phyloP scores from a whole-genome alignment of 2,329 filamentous ascomycete species.

The Hortaea sp. region DNA sequence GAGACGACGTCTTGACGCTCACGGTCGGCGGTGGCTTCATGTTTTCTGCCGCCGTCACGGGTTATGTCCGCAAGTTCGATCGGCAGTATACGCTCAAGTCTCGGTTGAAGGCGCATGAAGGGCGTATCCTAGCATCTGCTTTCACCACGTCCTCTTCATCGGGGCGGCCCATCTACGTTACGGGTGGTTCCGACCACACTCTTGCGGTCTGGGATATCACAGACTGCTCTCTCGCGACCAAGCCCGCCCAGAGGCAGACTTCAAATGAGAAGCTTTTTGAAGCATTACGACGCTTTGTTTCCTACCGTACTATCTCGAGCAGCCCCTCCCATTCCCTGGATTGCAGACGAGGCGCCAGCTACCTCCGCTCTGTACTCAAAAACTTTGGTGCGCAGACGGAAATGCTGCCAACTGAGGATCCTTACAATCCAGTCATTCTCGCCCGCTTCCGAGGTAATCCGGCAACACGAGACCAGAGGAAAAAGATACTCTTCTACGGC shows the following conservation, averaged over 20 bases:
- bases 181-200: conserved; percentile 83
- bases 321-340: conserved; percentile 79
- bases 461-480: conserved; percentile 54
- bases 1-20: conserved; percentile 74
- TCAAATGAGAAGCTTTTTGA: conserved; percentile 54
- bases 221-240: conserved; percentile 41
- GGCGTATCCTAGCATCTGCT: conserved; percentile 77
- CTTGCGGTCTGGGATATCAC: conserved; percentile 79
- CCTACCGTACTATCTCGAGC: conserved; percentile 85
- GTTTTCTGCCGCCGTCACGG: conserved; percentile 81
- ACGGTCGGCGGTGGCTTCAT: conserved; percentile 77
- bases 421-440: conserved; percentile 84
- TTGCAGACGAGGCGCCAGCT: conserved; percentile 85
- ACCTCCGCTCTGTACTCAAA: conserved; percentile 81
- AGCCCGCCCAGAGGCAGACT: conserved; percentile 36
- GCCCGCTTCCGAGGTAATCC: conserved; percentile 76
- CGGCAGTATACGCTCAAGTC: conserved; percentile 73
- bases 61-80: conserved; percentile 61
- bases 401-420: conserved; percentile 71
- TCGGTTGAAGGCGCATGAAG: conserved; percentile 74
- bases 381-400: conserved; percentile 82
- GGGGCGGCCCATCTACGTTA: conserved; percentile 75
- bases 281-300: conserved; percentile 71
- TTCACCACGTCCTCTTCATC: conserved; percentile 51
- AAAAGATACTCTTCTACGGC: conserved; percentile 90